Evolutionary conservation across 345 rosid genomes (phyloP), one percentile per base, ranked within the genome.

Genomic region (Gossypium rotundifolium): DNA sequence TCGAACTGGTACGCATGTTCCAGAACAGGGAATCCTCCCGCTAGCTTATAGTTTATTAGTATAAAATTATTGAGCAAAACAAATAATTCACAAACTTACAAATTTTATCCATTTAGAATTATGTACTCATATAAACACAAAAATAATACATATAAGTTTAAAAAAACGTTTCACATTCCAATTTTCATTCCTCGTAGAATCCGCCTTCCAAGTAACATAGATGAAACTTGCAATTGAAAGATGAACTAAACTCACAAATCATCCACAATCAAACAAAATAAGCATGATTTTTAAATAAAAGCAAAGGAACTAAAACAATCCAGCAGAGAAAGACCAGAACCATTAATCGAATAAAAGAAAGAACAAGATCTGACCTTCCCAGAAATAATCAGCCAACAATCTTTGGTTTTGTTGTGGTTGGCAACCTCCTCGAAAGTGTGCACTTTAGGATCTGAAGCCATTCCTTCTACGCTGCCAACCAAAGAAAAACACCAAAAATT

Each of bases 341-440:
- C 17, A 33, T 1, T 52, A 54, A 63, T 29, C 18, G 20, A 60
- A 54, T 57, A n/a, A 17, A 13, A 4, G 29, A 58, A 69, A 20
- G 55, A 60, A 23, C 62, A 53, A 80, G 88, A 82, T 83, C 91
- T 77, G 74, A 95, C 99, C 98, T 95, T 95, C 44, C 91, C 96
- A 58, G 91, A 77, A 49, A 95, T 88, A 59, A 95, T 74, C 75
- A 95, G 88, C 99, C 99, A 95, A 71, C 99, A 95, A 81, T 95
- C 99, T 78, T 95, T 86, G 65, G 74, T 88, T 77, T 87, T 70
- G 90, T 88, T 87, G 94, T 95, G 99, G 82, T 76, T 59, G 11
- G 86, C 81, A 48, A 95, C 96, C 81, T 92, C 96, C 70, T 92
- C 97, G 58, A 91, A 95, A 7, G 5, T 2, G 71, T 82, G 82